Evolutionary conservation across 2,329 filamentous ascomycete species (phyloP), one percentile per base, ranked within the genome.

Genomic region (Alternaria gansuensis): DNA sequence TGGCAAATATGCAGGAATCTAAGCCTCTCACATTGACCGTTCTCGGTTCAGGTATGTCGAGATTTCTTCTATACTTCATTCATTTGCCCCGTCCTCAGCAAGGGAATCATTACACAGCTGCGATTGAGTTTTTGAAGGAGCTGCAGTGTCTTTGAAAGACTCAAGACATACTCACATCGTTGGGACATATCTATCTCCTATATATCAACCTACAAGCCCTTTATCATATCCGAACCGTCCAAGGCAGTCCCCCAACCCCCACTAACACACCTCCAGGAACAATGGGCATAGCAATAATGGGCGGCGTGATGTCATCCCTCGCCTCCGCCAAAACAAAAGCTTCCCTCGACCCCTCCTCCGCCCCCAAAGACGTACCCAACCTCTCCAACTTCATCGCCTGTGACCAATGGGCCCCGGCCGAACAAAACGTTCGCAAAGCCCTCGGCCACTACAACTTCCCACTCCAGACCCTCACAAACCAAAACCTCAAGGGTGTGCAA

Each of bases 231-330:
- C 23, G 5, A 13, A 23, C 28, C 23, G 13, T 13, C 17, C 28
- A 21, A 40, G 6, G 36, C 21, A 34, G 29, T 23, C 21, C 21
- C 14, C 17, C 29, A 24, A 33, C 4, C 44, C 31, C 26, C 17
- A 37, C 39, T 44, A 28, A 58, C 36, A 43, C n/a, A 33, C 26
- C 26, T 36, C 59, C 68, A 93, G 90, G 91, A 65, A 93, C 88
- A 52, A 91, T 96, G 87, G 92, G 92, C 59, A 91, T 91, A 60
- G 91, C 91, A 57, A 93, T 96, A 67, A 85, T 96, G 57, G 88
- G 86, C 54, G 92, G 92, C 64, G 89, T 97, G 72, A 85, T 96
- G 67, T 82, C 86, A 60, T 91, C 90, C 10, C 84, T 95, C 43
- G 80, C 81, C 81, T 79, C 78, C 64, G 64, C 72, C 62, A 67